A percentile compares a stretch with the other conserved stretches of the same genome.
phyloP scores from a whole-genome alignment of 352 stramenopile species.

The Blastocystis sp. region DNA sequence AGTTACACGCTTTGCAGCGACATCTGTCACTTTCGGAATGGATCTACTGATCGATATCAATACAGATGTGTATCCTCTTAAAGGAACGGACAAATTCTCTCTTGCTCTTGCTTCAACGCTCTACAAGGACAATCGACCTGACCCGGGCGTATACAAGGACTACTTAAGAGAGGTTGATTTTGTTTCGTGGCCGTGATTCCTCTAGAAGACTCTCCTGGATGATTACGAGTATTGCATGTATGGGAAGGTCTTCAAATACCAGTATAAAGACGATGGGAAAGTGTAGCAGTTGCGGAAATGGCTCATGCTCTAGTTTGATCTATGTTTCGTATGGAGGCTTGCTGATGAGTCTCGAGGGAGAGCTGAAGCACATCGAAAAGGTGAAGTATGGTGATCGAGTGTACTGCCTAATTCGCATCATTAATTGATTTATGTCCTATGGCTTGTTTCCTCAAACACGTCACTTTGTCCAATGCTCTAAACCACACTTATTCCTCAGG shows the following conservation, averaged over 20 bases:
- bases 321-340: conserved; percentile 57
- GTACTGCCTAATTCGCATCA: conserved; percentile 56
- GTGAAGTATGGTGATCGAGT: conserved; percentile 57
- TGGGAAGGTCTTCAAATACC: conserved; percentile 62
- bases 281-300: not conserved
- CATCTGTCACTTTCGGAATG: conserved; percentile 25
- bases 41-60: conserved; percentile 62
- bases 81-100: conserved; percentile 48
- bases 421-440: conserved; percentile 53
- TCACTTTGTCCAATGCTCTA: conserved; percentile 22
- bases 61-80: conserved; percentile 58
- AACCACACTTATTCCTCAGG: conserved; percentile 78
- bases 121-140: conserved; percentile 44
- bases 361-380: conserved; percentile 46
- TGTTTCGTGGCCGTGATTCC: not conserved
- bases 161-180: conserved; percentile 50
- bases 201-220: conserved; percentile 55
- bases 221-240: conserved; percentile 63
- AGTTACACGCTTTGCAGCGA: conserved; percentile 62
- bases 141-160: conserved; percentile 31
- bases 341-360: conserved; percentile 54
- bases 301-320: conserved; percentile 33
- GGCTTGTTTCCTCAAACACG: conserved; percentile 45
- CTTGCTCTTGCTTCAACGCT: conserved; percentile 46
- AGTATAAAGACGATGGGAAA: conserved; percentile 60